phyloP scores from a whole-genome alignment of 495 filamentous ascomycete species.

The Rhizodiscina lignyota region DNA sequence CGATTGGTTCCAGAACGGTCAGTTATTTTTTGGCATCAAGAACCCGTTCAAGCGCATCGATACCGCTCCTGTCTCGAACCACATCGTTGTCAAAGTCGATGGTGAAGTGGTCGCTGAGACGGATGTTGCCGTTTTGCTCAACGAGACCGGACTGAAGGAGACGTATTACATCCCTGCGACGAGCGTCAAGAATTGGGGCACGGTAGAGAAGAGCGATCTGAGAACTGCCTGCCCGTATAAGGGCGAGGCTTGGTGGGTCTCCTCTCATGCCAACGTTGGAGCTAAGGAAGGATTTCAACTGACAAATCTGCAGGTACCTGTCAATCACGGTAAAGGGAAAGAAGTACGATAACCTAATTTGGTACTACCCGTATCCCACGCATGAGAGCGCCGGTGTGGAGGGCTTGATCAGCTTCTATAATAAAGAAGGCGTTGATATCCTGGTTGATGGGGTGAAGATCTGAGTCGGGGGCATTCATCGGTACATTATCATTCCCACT shows the following conservation, averaged over 20 bases:
- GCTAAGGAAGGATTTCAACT: too few relatives aligned
- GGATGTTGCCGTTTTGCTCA: slow-evolving; percentile 4
- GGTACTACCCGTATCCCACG: slow-evolving; percentile 6
- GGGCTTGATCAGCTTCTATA: slow-evolving; percentile 8
- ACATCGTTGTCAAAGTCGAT: slow-evolving; percentile 7
- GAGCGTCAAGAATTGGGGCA: slow-evolving; percentile 3
- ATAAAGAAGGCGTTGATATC: slow-evolving; percentile 4
- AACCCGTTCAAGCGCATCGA: slow-evolving; percentile 9
- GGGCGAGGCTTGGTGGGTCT: slow-evolving; percentile 6
- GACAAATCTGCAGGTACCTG: slow-evolving; percentile 3
- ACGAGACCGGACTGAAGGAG: slow-evolving; percentile 3
- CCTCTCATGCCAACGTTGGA: too few relatives aligned
- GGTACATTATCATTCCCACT: too few relatives aligned
- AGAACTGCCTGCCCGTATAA: slow-evolving; percentile 7
- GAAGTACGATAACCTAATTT: slow-evolving; percentile 4
- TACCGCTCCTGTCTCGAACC: slow-evolving; percentile 1
- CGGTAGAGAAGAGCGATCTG: slow-evolving; percentile 3
- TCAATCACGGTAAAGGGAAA: slow-evolving; percentile 3
- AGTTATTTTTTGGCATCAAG: slow-evolving; percentile 5
- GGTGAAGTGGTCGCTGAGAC: slow-evolving; percentile 5
- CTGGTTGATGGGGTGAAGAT: slow-evolving; percentile 5
- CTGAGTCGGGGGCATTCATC: too few relatives aligned
- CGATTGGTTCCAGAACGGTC: slow-evolving; percentile 5
- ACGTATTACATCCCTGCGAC: slow-evolving; percentile 7
- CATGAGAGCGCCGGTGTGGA: slow-evolving; percentile 5